A percentile compares a stretch with the other conserved stretches of the same genome.
Conservation (phyloP, 176 grass and related monocot genomes). For the Coix lacrymajobi region DNA sequence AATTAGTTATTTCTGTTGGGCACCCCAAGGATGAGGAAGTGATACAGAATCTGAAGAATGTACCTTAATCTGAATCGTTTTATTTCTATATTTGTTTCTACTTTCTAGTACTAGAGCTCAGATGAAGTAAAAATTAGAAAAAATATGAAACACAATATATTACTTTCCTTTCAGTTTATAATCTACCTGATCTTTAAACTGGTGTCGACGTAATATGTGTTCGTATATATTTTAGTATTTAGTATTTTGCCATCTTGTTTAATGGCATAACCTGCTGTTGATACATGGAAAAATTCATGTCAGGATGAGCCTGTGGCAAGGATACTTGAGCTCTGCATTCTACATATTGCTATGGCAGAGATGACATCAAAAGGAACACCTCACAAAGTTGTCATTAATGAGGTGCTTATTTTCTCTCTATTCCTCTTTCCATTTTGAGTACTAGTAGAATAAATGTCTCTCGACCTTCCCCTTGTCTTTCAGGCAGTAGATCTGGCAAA, state of each 20-base stretch:
- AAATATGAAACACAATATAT: background rate
- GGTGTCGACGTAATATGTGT: background rate
- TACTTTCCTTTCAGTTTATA: background rate
- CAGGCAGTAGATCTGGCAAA: slow-evolving; percentile 96
- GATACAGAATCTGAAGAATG: background rate
- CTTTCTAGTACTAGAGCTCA: background rate
- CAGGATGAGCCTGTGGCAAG: slow-evolving; percentile 83
- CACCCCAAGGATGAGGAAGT: background rate
- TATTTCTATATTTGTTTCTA: background rate
- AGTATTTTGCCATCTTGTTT: background rate
- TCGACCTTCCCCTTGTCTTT: slow-evolving; percentile 2
- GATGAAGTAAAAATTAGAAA: background rate
- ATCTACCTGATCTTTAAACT: background rate
- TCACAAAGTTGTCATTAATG: slow-evolving; percentile 92
- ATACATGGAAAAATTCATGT: background rate
- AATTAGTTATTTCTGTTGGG: background rate
- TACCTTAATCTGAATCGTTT: slow-evolving; percentile 7
- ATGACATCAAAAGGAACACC: slow-evolving; percentile 79
- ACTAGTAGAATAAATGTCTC: background rate
- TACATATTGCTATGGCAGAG: slow-evolving; percentile 98
- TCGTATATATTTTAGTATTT: background rate
- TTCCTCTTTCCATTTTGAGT: background rate
- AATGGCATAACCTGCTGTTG: background rate
- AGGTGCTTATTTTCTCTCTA: slow-evolving; percentile 37
- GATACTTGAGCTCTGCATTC: slow-evolving; percentile 93